Percentiles rank a stretch among this genome's conserved stretches.
Conservation (phyloP, 2,329 filamentous ascomycete species). For the Ophiocordyceps camponoti-rufipedis region DNA sequence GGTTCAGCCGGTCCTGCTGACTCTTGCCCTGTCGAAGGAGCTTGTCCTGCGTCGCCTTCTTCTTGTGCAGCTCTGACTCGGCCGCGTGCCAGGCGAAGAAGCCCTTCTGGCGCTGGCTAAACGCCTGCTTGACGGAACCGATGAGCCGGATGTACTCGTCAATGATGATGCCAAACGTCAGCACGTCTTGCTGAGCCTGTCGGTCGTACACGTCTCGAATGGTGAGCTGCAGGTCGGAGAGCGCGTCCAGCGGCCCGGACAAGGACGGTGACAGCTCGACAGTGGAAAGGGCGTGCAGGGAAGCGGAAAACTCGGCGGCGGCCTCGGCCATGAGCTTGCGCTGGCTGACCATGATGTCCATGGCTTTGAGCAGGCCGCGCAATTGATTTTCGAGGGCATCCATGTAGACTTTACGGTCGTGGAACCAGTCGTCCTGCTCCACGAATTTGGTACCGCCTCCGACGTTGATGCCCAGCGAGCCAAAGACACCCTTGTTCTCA, state of each 20-base stretch:
- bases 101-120: constrained; percentile 81
- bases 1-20: constrained; percentile 86
- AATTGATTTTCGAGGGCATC: constrained; percentile 86
- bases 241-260: constrained; percentile 72
- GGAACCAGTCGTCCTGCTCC: constrained; percentile 98
- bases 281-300: constrained; percentile 76
- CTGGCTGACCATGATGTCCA: constrained; percentile 82
- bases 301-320: constrained; percentile 81
- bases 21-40: constrained; percentile 86
- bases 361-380: constrained; percentile 77
- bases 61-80: constrained; percentile 79
- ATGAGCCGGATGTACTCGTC: constrained; percentile 97
- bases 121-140: constrained; percentile 84
- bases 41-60: constrained; percentile 79
- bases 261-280: constrained; percentile 83
- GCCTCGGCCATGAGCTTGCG: constrained; percentile 87
- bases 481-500: constrained; percentile 88
- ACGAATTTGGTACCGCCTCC: constrained; percentile 77
- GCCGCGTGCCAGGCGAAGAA: constrained; percentile 89
- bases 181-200: constrained; percentile 88
- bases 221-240: constrained; percentile 84
- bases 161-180: constrained; percentile 92
- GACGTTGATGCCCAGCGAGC: constrained; percentile 62
- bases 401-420: constrained; percentile 85
- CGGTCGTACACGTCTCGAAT: constrained; percentile 92